phyloP scores from a whole-genome alignment of 2,329 filamentous ascomycete species.

The Cryphonectria nitschkei region DNA sequence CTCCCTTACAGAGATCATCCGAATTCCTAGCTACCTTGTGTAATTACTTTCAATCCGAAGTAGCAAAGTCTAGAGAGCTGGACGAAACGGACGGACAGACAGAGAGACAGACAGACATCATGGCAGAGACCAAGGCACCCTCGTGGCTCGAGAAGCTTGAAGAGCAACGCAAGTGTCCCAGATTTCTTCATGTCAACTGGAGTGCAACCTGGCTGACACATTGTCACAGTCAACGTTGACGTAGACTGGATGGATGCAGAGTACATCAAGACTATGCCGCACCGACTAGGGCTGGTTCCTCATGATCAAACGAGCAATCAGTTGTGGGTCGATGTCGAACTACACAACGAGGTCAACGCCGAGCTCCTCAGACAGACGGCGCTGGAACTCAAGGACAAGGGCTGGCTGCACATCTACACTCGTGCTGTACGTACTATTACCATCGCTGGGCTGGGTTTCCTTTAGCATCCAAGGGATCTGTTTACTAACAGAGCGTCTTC shows the following conservation, averaged over 20 bases:
- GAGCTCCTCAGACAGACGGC: slow-evolving; percentile 46
- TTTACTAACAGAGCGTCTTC: background rate
- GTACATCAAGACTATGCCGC: slow-evolving; percentile 49
- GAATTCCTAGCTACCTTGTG: background rate
- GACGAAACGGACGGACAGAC: background rate
- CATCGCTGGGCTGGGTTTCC: too few relatives aligned
- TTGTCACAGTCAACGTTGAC: slow-evolving; percentile 50
- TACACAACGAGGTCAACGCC: slow-evolving; percentile 47
- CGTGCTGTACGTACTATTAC: slow-evolving; percentile 41
- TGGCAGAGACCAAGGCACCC: slow-evolving; percentile 38
- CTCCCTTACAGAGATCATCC: background rate
- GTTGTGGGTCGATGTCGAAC: slow-evolving; percentile 51
- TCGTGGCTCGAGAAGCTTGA: slow-evolving; percentile 50
- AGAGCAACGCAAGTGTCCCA: slow-evolving; percentile 40
- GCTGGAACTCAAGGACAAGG: slow-evolving; percentile 47
- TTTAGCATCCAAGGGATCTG: too few relatives aligned
- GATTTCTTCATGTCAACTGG: background rate
- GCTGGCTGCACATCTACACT: slow-evolving; percentile 53
- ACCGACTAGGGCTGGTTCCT: slow-evolving; percentile 39
- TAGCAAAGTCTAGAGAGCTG: background rate
- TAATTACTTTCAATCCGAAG: background rate
- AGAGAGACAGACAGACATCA: slow-evolving; percentile 27
- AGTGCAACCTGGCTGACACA: background rate
- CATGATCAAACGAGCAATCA: slow-evolving; percentile 57
- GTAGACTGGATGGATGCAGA: slow-evolving; percentile 57